Conservation (phyloP, 805 yeast species). For the Metschnikowia corniflorae region DNA sequence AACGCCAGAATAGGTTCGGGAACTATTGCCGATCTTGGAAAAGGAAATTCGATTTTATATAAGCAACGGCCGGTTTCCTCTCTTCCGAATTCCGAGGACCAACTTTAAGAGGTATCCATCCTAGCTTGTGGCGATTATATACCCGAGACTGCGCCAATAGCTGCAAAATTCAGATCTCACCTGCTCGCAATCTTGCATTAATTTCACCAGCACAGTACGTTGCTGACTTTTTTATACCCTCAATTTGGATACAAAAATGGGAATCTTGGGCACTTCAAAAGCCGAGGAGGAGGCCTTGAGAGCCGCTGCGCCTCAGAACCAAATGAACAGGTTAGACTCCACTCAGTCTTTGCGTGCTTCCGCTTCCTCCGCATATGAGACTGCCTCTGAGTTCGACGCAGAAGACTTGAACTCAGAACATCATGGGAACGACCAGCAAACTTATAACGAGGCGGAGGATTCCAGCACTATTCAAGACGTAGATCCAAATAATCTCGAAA, state of each 20-base stretch:
- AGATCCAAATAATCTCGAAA: neutral
- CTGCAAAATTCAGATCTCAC: no score
- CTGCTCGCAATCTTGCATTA: no score
- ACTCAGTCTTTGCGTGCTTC: slow-evolving; percentile 20
- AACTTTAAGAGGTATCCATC: no score
- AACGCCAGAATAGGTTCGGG: no score
- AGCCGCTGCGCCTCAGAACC: slow-evolving; percentile 21
- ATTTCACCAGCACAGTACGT: no score
- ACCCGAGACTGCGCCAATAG: no score
- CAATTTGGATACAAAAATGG: slow-evolving; percentile 20
- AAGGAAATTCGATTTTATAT: no score
- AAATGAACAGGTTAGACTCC: slow-evolving; percentile 7
- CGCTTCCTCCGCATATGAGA: slow-evolving; percentile 31
- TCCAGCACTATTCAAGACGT: slow-evolving; percentile 12
- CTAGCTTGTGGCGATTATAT: no score
- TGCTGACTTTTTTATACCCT: neutral
- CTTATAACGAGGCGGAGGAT: slow-evolving; percentile 9
- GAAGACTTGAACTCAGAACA: slow-evolving; percentile 12
- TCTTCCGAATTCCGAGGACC: no score
- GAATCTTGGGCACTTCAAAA: slow-evolving; percentile 32
- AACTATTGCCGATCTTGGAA: no score
- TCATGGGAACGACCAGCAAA: neutral
- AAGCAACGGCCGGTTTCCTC: no score
- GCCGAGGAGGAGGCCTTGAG: slow-evolving; percentile 28
- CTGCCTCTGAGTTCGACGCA: slow-evolving; percentile 25